These are phyloP conservation scores for Grigorovia jiainica DNA, from an alignment of 805 yeast genomes.

Conservation along the genomic window DNA sequence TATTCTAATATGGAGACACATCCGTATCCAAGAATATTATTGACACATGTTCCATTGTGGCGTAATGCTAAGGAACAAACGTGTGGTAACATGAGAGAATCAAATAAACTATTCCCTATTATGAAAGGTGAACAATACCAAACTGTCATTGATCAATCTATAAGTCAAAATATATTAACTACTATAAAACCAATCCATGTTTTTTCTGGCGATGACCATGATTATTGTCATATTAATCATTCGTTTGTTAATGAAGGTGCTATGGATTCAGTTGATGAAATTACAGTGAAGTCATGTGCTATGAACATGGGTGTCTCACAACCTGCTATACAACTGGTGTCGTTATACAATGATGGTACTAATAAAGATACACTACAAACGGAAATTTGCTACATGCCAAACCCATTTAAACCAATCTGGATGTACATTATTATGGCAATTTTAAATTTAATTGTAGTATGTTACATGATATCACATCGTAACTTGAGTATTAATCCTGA, in stretches of 20 bases:
- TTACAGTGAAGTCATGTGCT: conserved; percentile 80
- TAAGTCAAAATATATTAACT: conserved; percentile 50
- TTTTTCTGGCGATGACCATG: conserved; percentile 96
- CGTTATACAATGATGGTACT: conserved; percentile 39
- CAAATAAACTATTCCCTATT: conserved; percentile 54
- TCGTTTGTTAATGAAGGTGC: conserved; percentile 18
- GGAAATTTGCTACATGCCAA: conserved; percentile 47
- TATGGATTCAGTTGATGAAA: conserved; percentile 45
- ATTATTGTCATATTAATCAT: conserved; percentile 77
- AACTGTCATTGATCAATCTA: conserved; percentile 62
- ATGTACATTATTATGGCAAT: conserved; percentile 22
- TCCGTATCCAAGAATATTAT: conserved; percentile 49
- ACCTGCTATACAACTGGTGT: conserved; percentile 82
- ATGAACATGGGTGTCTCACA: conserved; percentile 84
- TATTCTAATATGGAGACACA: conserved; percentile 25
- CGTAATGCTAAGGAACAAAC: conserved; percentile 50
- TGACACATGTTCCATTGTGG: conserved; percentile 84
- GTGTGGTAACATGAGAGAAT: conserved; percentile 78
- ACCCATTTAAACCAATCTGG: conserved; percentile 38
- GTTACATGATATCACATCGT: neutral
- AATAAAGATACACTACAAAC: conserved; percentile 27
- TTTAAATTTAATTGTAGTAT: conserved; percentile 2
- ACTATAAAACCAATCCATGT: conserved; percentile 55
- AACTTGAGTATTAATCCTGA: no score
- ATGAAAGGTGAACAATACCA: conserved; percentile 78